phyloP scores from a whole-genome alignment of 2,329 filamentous ascomycete species.

The Trichoderma arundinaceum region DNA sequence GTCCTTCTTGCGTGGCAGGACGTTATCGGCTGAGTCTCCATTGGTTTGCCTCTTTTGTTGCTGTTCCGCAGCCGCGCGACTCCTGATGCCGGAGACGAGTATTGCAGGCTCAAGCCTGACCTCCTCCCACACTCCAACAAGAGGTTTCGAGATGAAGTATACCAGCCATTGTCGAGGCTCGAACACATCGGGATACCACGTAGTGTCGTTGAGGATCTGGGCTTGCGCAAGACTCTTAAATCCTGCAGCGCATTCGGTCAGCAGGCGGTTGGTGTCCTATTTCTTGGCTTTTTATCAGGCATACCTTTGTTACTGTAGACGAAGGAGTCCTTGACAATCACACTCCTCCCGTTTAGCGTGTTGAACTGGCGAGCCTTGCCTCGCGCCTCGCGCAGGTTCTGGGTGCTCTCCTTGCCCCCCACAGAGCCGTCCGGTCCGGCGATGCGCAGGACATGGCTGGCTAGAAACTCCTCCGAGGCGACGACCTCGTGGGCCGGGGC shows the following conservation, averaged over 20 bases:
- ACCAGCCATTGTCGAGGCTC: constrained; percentile 94
- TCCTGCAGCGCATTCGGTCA: constrained; percentile 57
- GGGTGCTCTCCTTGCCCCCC: constrained; percentile 61
- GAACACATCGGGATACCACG: constrained; percentile 88
- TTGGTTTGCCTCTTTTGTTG: constrained; percentile 44
- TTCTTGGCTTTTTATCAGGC: neutral
- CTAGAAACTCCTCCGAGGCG: constrained; percentile 90
- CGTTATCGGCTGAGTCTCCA: constrained; percentile 50
- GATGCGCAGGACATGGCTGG: constrained; percentile 93
- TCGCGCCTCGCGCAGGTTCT: constrained; percentile 81
- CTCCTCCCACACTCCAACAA: constrained; percentile 83
- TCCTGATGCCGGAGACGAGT: constrained; percentile 54
- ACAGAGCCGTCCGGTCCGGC: constrained; percentile 59
- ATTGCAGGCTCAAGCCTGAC: constrained; percentile 72
- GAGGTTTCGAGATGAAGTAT: constrained; percentile 90
- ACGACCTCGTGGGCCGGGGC: constrained; percentile 78
- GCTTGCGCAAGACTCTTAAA: constrained; percentile 93
- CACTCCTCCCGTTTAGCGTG: constrained; percentile 90
- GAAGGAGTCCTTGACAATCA: constrained; percentile 91
- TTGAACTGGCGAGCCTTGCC: constrained; percentile 94
- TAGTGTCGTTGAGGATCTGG: constrained; percentile 78
- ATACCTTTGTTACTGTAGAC: constrained; percentile 96
- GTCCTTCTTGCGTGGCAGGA: constrained; percentile 74
- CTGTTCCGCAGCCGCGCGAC: constrained; percentile 47
- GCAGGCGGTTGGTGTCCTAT: neutral